A percentile compares a stretch with the other conserved stretches of the same genome.
Conservation (phyloP, 345 rosid genomes). For the Lepidium aucheri region DNA sequence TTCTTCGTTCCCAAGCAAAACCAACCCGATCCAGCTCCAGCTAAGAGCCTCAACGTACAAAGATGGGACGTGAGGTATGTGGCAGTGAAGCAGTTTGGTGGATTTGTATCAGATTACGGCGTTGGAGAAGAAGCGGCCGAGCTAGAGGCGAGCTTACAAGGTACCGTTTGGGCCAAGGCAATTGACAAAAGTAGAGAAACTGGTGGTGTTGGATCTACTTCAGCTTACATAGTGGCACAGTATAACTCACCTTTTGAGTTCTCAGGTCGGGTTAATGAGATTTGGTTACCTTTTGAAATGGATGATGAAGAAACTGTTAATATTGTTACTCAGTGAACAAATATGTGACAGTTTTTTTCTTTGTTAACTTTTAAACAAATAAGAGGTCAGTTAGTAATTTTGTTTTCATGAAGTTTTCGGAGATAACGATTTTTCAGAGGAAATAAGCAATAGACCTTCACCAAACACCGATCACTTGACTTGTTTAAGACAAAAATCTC, state of each 20-base stretch:
- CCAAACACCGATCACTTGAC: too few species aligned
- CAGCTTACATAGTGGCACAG: conserved; percentile 66
- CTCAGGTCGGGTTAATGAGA: conserved; percentile 64
- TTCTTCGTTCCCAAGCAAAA: conserved; percentile 72
- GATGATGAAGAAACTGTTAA: conserved; percentile 7
- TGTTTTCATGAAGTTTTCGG: too few species aligned
- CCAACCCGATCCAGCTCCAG: conserved; percentile 72
- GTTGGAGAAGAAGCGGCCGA: conserved; percentile 76
- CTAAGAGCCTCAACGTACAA: conserved; percentile 63
- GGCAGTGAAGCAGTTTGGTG: conserved; percentile 68
- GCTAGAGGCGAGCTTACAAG: conserved; percentile 49
- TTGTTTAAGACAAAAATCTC: too few species aligned
- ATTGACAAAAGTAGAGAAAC: conserved; percentile 39
- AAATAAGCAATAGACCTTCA: too few species aligned
- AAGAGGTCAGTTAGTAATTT: too few species aligned
- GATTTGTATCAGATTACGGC: conserved; percentile 51
- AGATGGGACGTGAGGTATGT: conserved; percentile 43
- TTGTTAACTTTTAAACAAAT: too few species aligned
- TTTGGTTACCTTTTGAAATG: conserved; percentile 51
- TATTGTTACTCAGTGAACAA: too few species aligned
- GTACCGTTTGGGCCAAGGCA: conserved; percentile 52
- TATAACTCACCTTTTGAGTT: conserved; percentile 87
- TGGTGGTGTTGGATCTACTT: conserved; percentile 12
- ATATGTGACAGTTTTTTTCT: too few species aligned
- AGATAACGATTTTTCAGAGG: too few species aligned